These are phyloP conservation scores for Malus hybrid DNA, from an alignment of 331 rosid species.

Conservation along the genomic window DNA sequence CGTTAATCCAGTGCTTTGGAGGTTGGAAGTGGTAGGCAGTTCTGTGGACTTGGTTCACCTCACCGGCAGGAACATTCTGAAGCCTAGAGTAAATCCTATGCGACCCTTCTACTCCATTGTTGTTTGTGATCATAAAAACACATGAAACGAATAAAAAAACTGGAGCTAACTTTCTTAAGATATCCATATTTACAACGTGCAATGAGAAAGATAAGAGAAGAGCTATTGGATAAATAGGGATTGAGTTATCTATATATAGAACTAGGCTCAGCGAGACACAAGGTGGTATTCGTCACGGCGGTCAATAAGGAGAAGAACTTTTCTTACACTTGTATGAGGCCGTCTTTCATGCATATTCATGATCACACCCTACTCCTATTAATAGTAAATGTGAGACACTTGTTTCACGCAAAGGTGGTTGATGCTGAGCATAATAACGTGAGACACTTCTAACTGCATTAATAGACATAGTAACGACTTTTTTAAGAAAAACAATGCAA, in stretches of 20 bases:
- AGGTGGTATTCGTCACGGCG: background rate
- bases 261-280: background rate
- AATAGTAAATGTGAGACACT: too few species aligned
- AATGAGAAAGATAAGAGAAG: background rate
- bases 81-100: background rate
- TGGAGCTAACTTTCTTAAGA: background rate
- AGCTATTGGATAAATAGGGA: background rate
- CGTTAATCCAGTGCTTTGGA: slow-evolving; percentile 6
- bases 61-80: background rate
- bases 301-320: background rate
- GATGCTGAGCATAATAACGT: too few species aligned
- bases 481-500: too few species aligned
- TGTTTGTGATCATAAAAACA: background rate
- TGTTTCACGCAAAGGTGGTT: too few species aligned
- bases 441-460: too few species aligned
- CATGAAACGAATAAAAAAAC: background rate
- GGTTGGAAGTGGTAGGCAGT: slow-evolving; percentile 3
- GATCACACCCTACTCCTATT: too few species aligned
- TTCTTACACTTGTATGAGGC: too few species aligned
- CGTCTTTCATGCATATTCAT: too few species aligned
- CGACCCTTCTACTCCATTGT: background rate
- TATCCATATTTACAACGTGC: background rate
- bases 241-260: background rate
- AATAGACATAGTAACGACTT: too few species aligned
- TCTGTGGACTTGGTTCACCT: background rate